A percentile compares a stretch with the other conserved stretches of the same genome.
Evolutionary conservation across 2,329 filamentous ascomycete species (phyloP).

Genomic region (Penicillium oxalicum): DNA sequence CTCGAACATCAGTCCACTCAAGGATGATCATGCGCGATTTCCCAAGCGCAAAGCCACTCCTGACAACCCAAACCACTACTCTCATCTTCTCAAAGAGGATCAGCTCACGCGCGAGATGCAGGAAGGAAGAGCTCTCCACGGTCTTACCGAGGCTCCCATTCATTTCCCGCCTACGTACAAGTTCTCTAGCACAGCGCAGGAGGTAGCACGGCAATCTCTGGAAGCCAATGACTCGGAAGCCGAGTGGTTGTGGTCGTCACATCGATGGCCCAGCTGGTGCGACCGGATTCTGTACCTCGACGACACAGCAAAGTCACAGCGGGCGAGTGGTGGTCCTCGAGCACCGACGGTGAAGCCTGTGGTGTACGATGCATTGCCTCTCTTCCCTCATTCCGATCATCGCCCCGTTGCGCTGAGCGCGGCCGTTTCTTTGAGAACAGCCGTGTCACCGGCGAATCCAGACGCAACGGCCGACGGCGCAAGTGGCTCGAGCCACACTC

Average conservation of each 20-base stretch:
- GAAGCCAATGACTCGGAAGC: constrained; percentile 27
- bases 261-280: constrained; percentile 89
- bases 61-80: constrained; percentile 56
- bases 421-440: constrained; percentile 53
- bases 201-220: constrained; percentile 27
- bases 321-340: constrained; percentile 24
- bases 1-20: constrained; percentile 57
- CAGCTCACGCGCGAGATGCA: constrained; percentile 69
- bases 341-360: constrained; percentile 45
- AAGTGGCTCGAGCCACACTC: constrained; percentile 26
- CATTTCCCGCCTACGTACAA: constrained; percentile 92
- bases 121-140: constrained; percentile 67
- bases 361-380: constrained; percentile 67
- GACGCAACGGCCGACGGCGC: constrained; percentile 15
- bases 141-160: constrained; percentile 67
- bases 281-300: constrained; percentile 80
- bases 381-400: constrained; percentile 82
- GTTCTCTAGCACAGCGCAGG: constrained; percentile 51
- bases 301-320: constrained; percentile 50
- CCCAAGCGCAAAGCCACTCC: constrained; percentile 52
- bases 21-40: constrained; percentile 54
- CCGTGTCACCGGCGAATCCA: constrained; percentile 29
- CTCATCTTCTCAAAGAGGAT: constrained; percentile 64
- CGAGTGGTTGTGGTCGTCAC: constrained; percentile 67
- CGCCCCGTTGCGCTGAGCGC: constrained; percentile 71